These are phyloP conservation scores for Candida endomychidarum DNA, from an alignment of 805 yeast genomes.

Conservation along the genomic window DNA sequence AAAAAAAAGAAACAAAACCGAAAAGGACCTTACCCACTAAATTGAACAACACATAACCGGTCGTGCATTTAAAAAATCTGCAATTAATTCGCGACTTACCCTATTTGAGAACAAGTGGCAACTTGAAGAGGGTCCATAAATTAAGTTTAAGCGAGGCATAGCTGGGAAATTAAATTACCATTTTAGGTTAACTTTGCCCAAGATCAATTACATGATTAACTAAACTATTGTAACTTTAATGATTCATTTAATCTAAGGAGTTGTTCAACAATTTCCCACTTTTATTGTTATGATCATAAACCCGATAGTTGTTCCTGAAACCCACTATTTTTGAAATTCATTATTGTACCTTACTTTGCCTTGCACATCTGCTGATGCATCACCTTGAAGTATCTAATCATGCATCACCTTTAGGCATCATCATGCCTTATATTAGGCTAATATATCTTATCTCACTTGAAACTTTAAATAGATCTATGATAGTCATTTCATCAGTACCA, in stretches of 20 bases:
- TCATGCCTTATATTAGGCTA: not conserved
- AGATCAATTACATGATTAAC: not conserved
- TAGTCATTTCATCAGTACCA: not conserved
- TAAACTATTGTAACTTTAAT: no score
- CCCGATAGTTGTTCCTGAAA: no score
- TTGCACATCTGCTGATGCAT: no score
- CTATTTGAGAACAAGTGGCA: not conserved
- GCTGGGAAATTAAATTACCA: constrained; percentile 3
- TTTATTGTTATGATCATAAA: no score
- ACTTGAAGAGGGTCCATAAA: constrained; percentile 2
- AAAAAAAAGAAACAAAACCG: constrained; percentile 8
- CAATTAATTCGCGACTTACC: constrained; percentile 1
- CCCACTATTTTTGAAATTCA: no score
- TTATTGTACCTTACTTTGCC: not conserved
- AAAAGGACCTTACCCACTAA: constrained; percentile 5
- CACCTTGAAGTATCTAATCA: no score
- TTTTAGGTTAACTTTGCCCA: not conserved
- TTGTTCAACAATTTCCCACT: no score
- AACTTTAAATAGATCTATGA: not conserved
- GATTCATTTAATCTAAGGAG: no score
- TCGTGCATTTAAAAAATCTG: no score
- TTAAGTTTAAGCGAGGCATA: constrained; percentile 7
- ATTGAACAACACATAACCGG: no score
- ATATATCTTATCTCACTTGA: constrained; percentile 3
- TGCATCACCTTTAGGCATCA: not conserved